These are phyloP conservation scores for Xylariaceae sp. DNA, from an alignment of 2,329 filamentous ascomycete species.

Conservation along the genomic window DNA sequence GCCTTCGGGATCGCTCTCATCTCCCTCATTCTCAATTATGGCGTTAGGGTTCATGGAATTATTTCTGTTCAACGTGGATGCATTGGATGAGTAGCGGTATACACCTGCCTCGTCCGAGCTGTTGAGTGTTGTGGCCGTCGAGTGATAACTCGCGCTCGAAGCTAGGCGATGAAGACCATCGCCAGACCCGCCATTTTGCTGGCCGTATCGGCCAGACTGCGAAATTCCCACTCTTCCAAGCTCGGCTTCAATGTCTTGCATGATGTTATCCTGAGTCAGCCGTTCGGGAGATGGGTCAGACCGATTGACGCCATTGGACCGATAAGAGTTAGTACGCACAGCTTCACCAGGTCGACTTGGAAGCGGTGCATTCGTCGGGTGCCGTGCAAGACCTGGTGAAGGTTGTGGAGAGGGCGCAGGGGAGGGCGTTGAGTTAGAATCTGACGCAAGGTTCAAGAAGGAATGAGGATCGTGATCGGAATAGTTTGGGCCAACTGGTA, in stretches of 20 bases:
- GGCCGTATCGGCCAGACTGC: constrained; percentile 33
- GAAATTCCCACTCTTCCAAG: constrained; percentile 38
- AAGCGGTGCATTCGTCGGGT: constrained; percentile 58
- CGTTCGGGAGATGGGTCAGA: constrained; percentile 37
- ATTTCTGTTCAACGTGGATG: constrained; percentile 38
- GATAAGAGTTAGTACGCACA: constrained; percentile 39
- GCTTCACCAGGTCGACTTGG: constrained; percentile 50
- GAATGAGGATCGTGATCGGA: constrained; percentile 43
- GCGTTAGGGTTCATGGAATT: constrained; percentile 33
- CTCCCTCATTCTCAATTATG: constrained; percentile 46
- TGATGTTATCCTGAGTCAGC: constrained; percentile 48
- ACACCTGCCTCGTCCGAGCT: constrained; percentile 31
- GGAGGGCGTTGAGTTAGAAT: constrained; percentile 50
- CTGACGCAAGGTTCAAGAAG: constrained; percentile 41
- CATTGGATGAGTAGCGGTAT: constrained; percentile 38
- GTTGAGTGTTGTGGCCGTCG: constrained; percentile 44
- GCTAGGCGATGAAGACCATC: constrained; percentile 44
- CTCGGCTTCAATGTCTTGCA: constrained; percentile 56
- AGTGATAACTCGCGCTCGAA: constrained; percentile 40
- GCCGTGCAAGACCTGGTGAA: constrained; percentile 47
- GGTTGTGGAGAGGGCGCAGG: constrained; percentile 43
- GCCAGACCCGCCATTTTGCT: constrained; percentile 42
- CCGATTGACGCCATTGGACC: constrained; percentile 34
- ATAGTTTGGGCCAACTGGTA: constrained; percentile 51
- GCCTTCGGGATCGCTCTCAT: constrained; percentile 86